Evolutionary conservation across 2,329 filamentous ascomycete genomes (phyloP), one percentile per base, ranked within the genome.

Genomic region (Aspergillus chevalieri): DNA sequence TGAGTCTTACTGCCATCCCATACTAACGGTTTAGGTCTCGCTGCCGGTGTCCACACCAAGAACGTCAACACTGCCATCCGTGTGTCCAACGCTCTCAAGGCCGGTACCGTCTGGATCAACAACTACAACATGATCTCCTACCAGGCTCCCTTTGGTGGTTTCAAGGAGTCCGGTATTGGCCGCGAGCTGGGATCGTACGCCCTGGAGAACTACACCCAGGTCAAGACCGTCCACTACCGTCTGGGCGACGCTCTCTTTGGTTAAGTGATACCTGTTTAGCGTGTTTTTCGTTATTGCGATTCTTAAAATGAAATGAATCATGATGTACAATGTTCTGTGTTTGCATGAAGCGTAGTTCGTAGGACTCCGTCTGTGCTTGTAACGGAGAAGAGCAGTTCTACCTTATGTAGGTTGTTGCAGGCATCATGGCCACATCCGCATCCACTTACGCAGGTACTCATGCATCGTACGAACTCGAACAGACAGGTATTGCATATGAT

Each of bases 31-130:
- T 3, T 24, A 59, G 57, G 58, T 53, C 79, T 92, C 36, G 87
- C 87, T 48, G 85, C 86, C 24, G 86, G 84, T 48, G 76, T 91
- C 19, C 88, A 89, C 83, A 91, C 87, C 30, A 79, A 73, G 55
- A 84, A 89, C 67, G 74, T 91, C 61, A 89, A 87, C 79, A 91
- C 86, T 0, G 87, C 88, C 61, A 81, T 93, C 63, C 79, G 86
- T 30, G 83, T 89, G 2, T 82, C 85, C 46, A 86, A 88, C 63
- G 76, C 76, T 42, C 77, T 91, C 53, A 77, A 80, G 50, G 85
- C 87, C 0, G 89, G 62, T 51, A 82, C 80, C 55, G 80, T 83
- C 59, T 83, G 80, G 79, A 77, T 84, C 64, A 84, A 84, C 75
- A 74, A 73, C 52, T 84, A 92, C 75, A 94, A 93, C 74, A 73